Evolutionary conservation across 2,329 filamentous ascomycete genomes (phyloP), one percentile per base, ranked within the genome.

Genomic region (Furcasterigmium furcatum): DNA sequence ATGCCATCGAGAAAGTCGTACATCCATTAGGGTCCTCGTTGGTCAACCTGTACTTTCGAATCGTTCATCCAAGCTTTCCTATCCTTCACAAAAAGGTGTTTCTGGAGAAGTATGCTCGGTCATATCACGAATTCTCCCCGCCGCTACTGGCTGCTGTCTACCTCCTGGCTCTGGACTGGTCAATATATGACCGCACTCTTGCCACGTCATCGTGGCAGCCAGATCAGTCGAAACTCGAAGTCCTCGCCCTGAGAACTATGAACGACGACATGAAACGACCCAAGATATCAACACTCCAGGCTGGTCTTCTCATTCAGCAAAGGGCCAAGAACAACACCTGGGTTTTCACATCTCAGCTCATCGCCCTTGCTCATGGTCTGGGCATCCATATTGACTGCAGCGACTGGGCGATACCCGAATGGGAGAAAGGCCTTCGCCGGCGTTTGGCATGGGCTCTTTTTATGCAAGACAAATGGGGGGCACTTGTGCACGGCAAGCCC

Each of bases 21-120:
- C 74, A 76, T 20, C 79, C 82, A 4, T 76, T 87, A 52, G 84
- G 84, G 16, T 73, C 74, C 41, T 76, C 76, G 9, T 65, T 88
- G 38, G 73, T 88, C 52, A 80, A 84, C 52, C 71, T 87, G 18
- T 88, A 87, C 66, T 87, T 87, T 58, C 69, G 77, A 21, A 76
- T 80, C 32, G 71, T 82, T 9, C 79, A 82, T 52, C 79, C 79
- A 0, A 73, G 70, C 46, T 81, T 78, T 52, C 79, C 79, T 2
- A 73, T 82, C 39, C 58, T 82, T 4, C 77, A 83, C 55, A 83
- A 83, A 56, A 75, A 73, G 25, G 78, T 82, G 12, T 84, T 80
- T 48, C 66, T 82, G 30, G 79, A 82, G 55, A 83, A 83, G 56
- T 82, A 84, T 53, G 68, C 70, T 22, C 66, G 75, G 10, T 77